Conservation (phyloP, 352 stramenopile genomes). For the Pythium graminicola region DNA sequence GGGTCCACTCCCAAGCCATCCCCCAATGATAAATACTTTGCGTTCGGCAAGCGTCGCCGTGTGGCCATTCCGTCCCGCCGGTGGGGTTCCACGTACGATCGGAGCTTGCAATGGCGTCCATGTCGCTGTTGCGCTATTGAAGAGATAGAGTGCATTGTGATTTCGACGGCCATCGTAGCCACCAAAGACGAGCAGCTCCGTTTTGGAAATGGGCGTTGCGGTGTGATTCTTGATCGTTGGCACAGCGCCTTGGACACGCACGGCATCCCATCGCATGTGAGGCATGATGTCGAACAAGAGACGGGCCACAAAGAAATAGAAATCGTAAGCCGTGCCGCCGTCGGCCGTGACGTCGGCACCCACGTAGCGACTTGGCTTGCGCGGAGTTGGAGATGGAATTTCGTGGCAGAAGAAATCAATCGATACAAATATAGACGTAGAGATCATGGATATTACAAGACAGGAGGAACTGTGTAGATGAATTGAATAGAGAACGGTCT, state of each 20-base stretch:
- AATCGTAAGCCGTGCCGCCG: constrained; percentile 1
- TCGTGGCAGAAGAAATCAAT: too few relatives aligned
- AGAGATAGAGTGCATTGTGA: constrained; percentile 89
- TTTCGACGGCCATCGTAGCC: constrained; percentile 94
- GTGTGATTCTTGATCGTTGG: constrained; percentile 88
- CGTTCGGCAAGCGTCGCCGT: constrained; percentile 89
- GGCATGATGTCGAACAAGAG: constrained; percentile 32
- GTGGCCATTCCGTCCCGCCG: constrained; percentile 92
- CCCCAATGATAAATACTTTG: constrained; percentile 91
- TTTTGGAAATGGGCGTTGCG: constrained; percentile 46
- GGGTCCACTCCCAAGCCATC: constrained; percentile 91
- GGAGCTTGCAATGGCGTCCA: constrained; percentile 48
- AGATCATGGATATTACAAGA: background rate
- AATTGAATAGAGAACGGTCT: constrained; percentile 1
- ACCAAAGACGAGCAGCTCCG: constrained; percentile 84
- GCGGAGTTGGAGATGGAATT: too few relatives aligned
- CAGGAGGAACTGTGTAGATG: too few relatives aligned
- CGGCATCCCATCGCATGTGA: constrained; percentile 59
- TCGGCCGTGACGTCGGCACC: background rate
- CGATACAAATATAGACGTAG: background rate
- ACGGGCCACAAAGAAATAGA: too few relatives aligned
- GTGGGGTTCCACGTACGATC: constrained; percentile 36
- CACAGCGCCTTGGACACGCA: constrained; percentile 33
- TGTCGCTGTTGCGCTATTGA: constrained; percentile 75
- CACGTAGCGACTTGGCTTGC: too few relatives aligned